phyloP scores from a whole-genome alignment of 1,139 yeast species.

The Hanseniaspora gamundiae region DNA sequence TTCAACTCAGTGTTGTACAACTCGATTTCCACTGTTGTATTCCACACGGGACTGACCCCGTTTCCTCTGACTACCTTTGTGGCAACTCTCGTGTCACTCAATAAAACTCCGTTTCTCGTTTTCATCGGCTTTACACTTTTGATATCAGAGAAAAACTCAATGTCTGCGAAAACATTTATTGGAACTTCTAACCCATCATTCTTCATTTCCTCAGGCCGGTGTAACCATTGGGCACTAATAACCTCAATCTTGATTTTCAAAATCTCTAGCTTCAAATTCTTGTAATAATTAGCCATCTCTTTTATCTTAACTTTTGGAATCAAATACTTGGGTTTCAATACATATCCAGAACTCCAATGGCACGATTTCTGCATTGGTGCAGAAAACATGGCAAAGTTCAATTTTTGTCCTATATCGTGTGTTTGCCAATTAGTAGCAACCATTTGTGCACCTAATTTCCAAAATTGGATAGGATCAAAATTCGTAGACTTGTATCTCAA shows the following conservation, averaged over 20 bases:
- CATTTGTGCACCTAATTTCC: constrained; percentile 85
- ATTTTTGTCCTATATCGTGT: constrained; percentile 75
- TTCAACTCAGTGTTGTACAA: constrained; percentile 35
- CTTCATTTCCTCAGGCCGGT: constrained; percentile 44
- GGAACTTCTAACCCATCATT: constrained; percentile 9
- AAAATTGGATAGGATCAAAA: constrained; percentile 63
- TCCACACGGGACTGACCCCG: constrained; percentile 86
- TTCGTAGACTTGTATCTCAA: constrained; percentile 67
- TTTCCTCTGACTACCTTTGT: constrained; percentile 31
- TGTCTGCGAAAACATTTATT: constrained; percentile 17
- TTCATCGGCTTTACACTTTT: constrained; percentile 19
- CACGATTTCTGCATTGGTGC: constrained; percentile 30
- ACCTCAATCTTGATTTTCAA: constrained; percentile 33
- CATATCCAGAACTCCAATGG: constrained; percentile 46
- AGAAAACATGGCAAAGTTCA: constrained; percentile 77
- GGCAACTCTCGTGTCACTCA: constrained; percentile 9
- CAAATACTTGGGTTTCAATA: constrained; percentile 49
- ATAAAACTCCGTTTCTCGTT: constrained; percentile 21
- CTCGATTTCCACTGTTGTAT: constrained; percentile 36
- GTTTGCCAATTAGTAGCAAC: constrained; percentile 98
- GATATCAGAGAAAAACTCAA: constrained; percentile 17
- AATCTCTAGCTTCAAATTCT: constrained; percentile 11
- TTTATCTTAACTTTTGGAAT: constrained; percentile 17
- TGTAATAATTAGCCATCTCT: constrained; percentile 18
- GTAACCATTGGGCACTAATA: constrained; percentile 78